Evolutionary conservation across 306 rosid genomes (phyloP).

Genomic region (Vigna reflexopilosa): DNA sequence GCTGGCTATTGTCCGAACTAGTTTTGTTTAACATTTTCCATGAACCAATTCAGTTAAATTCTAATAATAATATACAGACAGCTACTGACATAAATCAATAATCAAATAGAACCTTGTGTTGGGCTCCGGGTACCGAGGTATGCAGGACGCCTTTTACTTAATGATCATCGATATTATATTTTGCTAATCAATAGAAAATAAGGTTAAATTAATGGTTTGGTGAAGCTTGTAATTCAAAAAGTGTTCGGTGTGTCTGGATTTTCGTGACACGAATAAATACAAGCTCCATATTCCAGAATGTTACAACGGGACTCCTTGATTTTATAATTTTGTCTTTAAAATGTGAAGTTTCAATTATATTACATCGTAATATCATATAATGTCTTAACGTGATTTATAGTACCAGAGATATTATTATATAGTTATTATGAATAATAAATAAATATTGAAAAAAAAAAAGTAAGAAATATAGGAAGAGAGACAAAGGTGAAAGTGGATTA

Average conservation of each 20-base stretch:
- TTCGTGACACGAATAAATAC: conserved; percentile 35
- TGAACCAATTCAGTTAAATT: conserved; percentile 26
- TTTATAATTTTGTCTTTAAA: conserved; percentile 12
- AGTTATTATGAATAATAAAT: no score
- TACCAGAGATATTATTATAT: no score
- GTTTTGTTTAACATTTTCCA: conserved; percentile 11
- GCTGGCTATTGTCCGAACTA: conserved; percentile 40
- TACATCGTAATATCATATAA: no score
- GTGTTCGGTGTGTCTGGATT: conserved; percentile 44
- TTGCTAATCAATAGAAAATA: conserved; percentile 28
- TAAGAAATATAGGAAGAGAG: no score
- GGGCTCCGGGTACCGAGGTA: conserved; percentile 53
- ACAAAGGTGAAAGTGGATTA: no score
- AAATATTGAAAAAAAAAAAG: no score
- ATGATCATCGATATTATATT: conserved; percentile 8
- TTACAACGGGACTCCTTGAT: conserved; percentile 38
- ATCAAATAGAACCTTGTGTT: conserved; percentile 36
- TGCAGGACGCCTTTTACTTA: conserved; percentile 25
- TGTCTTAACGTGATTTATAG: not conserved
- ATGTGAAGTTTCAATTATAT: no score
- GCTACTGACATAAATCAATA: conserved; percentile 25
- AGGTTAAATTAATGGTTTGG: conserved; percentile 3
- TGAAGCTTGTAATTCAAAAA: conserved; percentile 43
- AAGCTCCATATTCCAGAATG: conserved; percentile 44
- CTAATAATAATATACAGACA: conserved; percentile 39